These are phyloP conservation scores for Emergomyces orientalis DNA, from an alignment of 2,329 filamentous ascomycete species.

Conservation along the genomic window DNA sequence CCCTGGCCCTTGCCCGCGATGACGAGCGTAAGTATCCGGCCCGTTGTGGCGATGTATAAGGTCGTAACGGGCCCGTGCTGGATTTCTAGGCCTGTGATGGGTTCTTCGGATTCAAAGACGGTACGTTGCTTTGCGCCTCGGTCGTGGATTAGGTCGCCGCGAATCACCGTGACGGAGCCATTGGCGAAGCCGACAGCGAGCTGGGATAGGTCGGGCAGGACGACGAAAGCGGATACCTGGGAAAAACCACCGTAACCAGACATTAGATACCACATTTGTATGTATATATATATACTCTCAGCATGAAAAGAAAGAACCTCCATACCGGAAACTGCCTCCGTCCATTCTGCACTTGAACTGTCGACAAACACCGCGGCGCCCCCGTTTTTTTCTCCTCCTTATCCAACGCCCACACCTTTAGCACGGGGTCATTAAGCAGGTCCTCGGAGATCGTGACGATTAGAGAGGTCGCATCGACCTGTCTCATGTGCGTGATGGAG, in stretches of 20 bases:
- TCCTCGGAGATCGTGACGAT: constrained; percentile 78
- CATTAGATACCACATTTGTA: neutral
- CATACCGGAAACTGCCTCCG: constrained; percentile 83
- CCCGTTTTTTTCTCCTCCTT: constrained; percentile 91
- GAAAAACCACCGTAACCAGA: neutral
- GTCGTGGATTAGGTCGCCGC: constrained; percentile 91
- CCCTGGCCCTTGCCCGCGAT: constrained; percentile 85
- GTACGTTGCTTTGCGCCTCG: constrained; percentile 88
- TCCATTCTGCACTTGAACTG: constrained; percentile 76
- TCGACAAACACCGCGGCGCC: constrained; percentile 77
- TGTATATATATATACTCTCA: neutral
- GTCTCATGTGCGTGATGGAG: constrained; percentile 82
- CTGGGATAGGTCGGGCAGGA: constrained; percentile 80
- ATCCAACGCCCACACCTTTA: constrained; percentile 97
- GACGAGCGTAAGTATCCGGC: constrained; percentile 72
- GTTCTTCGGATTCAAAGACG: constrained; percentile 93
- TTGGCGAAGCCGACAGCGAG: constrained; percentile 94
- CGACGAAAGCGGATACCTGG: constrained; percentile 70
- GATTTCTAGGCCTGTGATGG: constrained; percentile 84
- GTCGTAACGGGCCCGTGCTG: constrained; percentile 57
- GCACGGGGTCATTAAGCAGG: constrained; percentile 70
- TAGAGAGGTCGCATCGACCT: constrained; percentile 76
- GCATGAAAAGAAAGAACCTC: neutral
- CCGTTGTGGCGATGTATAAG: constrained; percentile 86
- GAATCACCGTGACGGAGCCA: constrained; percentile 83